Evolutionary conservation across 2,329 filamentous ascomycete genomes (phyloP).

Genomic region (Hymenoscyphus infarciens): DNA sequence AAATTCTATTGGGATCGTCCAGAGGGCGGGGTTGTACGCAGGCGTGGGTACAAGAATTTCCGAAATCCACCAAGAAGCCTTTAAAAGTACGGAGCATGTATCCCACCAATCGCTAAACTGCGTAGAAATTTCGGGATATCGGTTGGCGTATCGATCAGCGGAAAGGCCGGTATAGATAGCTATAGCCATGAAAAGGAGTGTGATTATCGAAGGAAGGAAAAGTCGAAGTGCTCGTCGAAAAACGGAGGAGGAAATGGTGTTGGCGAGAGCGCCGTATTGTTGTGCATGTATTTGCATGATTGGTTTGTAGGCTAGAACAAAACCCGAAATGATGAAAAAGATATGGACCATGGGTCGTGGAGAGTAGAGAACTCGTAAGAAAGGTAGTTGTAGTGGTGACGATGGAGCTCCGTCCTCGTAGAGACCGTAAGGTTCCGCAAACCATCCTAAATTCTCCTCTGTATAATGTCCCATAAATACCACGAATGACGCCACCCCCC

Average conservation of each 20-base stretch:
- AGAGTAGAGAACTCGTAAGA: slow-evolving; percentile 43
- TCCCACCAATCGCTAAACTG: slow-evolving; percentile 40
- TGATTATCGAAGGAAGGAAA: slow-evolving; percentile 44
- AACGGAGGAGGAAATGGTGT: slow-evolving; percentile 43
- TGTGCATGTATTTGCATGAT: slow-evolving; percentile 41
- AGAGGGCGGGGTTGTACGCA: slow-evolving; percentile 32
- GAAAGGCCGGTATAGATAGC: slow-evolving; percentile 44
- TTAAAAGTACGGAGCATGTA: slow-evolving; percentile 39
- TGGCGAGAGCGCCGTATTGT: slow-evolving; percentile 38
- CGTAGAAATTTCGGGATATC: slow-evolving; percentile 37
- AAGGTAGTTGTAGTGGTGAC: slow-evolving; percentile 44
- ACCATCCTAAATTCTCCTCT: slow-evolving; percentile 41
- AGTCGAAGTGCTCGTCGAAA: slow-evolving; percentile 47
- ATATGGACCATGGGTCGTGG: slow-evolving; percentile 48
- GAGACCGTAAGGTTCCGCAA: slow-evolving; percentile 32
- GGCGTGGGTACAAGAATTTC: slow-evolving; percentile 20
- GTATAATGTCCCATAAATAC: slow-evolving; percentile 47
- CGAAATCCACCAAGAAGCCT: slow-evolving; percentile 26
- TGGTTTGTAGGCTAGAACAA: slow-evolving; percentile 45
- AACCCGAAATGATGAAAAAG: slow-evolving; percentile 51
- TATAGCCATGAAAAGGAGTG: slow-evolving; percentile 43
- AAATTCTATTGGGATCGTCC: slow-evolving; percentile 35
- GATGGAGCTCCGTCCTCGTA: slow-evolving; percentile 35
- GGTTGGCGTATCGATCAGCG: slow-evolving; percentile 42
- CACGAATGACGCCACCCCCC: slow-evolving; percentile 46